Conservation (phyloP, 768 basidiomycete species). For the Podaxis sp. region DNA sequence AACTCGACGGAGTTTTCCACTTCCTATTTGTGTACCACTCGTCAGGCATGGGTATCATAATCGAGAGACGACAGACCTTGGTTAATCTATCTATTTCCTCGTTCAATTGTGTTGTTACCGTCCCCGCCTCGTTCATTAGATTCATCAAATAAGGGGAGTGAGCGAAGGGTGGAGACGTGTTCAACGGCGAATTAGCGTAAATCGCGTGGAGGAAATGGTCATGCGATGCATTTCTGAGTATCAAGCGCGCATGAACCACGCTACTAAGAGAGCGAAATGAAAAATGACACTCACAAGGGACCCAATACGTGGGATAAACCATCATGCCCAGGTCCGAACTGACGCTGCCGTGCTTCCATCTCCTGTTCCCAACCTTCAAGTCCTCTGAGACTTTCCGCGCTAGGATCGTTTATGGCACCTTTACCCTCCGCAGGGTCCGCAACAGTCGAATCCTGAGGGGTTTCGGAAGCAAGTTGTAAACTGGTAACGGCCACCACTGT, state of each 20-base stretch:
- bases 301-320: not conserved
- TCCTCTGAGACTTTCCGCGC: not conserved
- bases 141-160: slow-evolving; percentile 13
- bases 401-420: not conserved
- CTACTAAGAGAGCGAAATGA: not conserved
- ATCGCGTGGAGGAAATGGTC: slow-evolving; percentile 18
- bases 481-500: slow-evolving; percentile 18
- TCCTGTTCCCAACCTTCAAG: slow-evolving; percentile 1
- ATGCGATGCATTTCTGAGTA: slow-evolving; percentile 12
- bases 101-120: slow-evolving; percentile 6
- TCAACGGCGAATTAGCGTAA: slow-evolving; percentile 26
- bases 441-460: not conserved
- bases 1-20: slow-evolving; percentile 6
- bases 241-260: not conserved
- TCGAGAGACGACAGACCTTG: not conserved
- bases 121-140: slow-evolving; percentile 20
- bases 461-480: not conserved
- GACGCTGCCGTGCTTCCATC: slow-evolving; percentile 7
- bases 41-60: not conserved
- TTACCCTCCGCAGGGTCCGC: not conserved
- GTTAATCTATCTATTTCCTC: not conserved
- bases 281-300: not conserved
- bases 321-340: not conserved
- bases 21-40: slow-evolving; percentile 17
- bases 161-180: slow-evolving; percentile 26